Evolutionary conservation across 2,329 filamentous ascomycete species (phyloP).

Genomic region (Polychaeton citri): DNA sequence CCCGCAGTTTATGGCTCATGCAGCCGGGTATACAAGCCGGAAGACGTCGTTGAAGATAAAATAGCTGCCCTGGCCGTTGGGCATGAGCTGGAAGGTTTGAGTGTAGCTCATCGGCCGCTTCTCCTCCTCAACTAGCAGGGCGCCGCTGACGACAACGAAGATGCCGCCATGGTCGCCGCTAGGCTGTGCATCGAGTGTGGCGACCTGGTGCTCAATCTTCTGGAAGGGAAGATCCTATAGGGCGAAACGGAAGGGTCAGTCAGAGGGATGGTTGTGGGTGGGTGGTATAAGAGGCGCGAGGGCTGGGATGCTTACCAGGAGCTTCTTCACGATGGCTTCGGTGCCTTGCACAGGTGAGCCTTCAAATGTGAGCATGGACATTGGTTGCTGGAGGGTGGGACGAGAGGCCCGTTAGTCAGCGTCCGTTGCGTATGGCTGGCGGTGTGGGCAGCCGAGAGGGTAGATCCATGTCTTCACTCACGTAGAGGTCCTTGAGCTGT

Average conservation of each 20-base stretch:
- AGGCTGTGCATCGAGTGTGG: slow-evolving; percentile 75
- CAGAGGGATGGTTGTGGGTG: neutral
- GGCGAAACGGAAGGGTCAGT: neutral
- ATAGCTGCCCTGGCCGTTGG: slow-evolving; percentile 54
- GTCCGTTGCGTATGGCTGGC: neutral
- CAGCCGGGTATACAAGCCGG: slow-evolving; percentile 60
- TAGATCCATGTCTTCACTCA: too few species aligned
- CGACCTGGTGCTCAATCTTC: slow-evolving; percentile 65
- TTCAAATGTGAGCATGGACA: slow-evolving; percentile 94
- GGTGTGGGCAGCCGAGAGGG: too few species aligned
- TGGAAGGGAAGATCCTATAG: slow-evolving; percentile 61
- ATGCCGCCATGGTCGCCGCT: slow-evolving; percentile 54
- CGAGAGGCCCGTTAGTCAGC: slow-evolving; percentile 1
- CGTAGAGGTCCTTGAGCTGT: slow-evolving; percentile 61
- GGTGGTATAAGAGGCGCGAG: neutral
- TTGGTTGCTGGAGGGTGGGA: slow-evolving; percentile 46
- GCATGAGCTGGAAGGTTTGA: slow-evolving; percentile 75
- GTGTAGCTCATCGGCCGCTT: slow-evolving; percentile 80
- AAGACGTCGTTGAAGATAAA: slow-evolving; percentile 94
- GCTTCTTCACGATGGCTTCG: slow-evolving; percentile 61
- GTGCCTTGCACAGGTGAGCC: slow-evolving; percentile 51
- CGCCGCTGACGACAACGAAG: slow-evolving; percentile 77
- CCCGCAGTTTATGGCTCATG: too few species aligned
- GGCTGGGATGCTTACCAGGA: slow-evolving; percentile 45
- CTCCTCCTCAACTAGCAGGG: slow-evolving; percentile 75